Evolutionary conservation across 2,329 filamentous ascomycete genomes (phyloP), one percentile per base, ranked within the genome.

Genomic region (Colletotrichum sp.): DNA sequence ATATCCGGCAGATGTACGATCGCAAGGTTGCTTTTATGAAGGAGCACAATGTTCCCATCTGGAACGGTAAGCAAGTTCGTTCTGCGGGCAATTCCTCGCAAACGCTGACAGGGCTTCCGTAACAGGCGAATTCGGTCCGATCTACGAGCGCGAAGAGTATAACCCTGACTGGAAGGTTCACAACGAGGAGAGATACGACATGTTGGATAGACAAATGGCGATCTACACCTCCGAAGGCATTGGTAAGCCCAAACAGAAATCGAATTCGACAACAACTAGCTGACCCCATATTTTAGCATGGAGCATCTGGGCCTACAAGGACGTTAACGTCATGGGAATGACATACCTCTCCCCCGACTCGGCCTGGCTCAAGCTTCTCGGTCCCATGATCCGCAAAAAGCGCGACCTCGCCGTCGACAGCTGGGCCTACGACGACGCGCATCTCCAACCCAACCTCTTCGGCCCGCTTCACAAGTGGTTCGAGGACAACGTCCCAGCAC

Each of bases 321-420:
- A 90, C 75, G 87, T 90, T 75, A 88, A 89, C 2, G 83, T 88
- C 22, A 88, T 90, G 80, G 89, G 88, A 8, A 90, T 90, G 88
- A 84, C 89, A 3, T 86, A 88, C 72, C 84, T 86, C 2, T 81
- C 81, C 16, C 84, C 86, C 0, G 79, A 86, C 22, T 86, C 84
- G 27, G 79, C 83, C 18, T 90, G 89, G 82, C 89, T 89, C 77
- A 84, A 83, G 48, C 85, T 87, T 3, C 86, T 91, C 60, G 79
- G 84, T 28, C 85, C 87, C 0, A 90, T 91, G 77, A 80, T 91
- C 4, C 85, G 86, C 60, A 91, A 91, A 82, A 91, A 92, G 80
- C 84, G 86, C 22, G 78, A 80, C 0, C 82, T 90, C 18, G 87
- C 88, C 65, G 82, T 91, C 5, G 90, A 91, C 78, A 86, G 85